A percentile compares a stretch with the other conserved stretches of the same genome.
Conservation (phyloP, 1,284 basidiomycete genomes). For the Erythrobasidium hasegawianum region DNA sequence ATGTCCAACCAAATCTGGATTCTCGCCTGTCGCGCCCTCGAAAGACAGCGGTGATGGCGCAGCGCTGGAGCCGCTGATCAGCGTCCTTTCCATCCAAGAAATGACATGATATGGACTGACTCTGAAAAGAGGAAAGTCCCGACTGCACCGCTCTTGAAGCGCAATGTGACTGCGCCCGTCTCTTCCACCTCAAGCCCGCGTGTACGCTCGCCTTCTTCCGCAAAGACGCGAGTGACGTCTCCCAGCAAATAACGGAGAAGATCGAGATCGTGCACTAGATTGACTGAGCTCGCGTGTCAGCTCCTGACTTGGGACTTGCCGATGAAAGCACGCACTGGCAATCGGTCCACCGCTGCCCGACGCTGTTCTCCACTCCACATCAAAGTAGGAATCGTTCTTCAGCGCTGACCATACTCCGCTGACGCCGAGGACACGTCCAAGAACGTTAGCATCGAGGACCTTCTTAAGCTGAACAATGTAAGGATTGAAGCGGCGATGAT, state of each 20-base stretch:
- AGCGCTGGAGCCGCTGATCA: slow-evolving; percentile 14
- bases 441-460: slow-evolving; percentile 31
- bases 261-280: slow-evolving; percentile 39
- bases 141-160: slow-evolving; percentile 37
- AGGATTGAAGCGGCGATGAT: slow-evolving; percentile 42
- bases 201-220: slow-evolving; percentile 34
- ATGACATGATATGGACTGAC: slow-evolving; percentile 10
- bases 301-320: background rate
- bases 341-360: slow-evolving; percentile 35
- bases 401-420: slow-evolving; percentile 38
- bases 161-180: slow-evolving; percentile 39
- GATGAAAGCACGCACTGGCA: slow-evolving; percentile 8
- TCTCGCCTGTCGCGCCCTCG: slow-evolving; percentile 42
- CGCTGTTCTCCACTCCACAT: slow-evolving; percentile 31
- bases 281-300: background rate
- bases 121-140: slow-evolving; percentile 43
- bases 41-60: slow-evolving; percentile 39
- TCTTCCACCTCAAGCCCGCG: slow-evolving; percentile 40
- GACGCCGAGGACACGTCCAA: slow-evolving; percentile 39
- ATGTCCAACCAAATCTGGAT: slow-evolving; percentile 36
- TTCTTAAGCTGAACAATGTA: slow-evolving; percentile 35
- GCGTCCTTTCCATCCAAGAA: background rate
- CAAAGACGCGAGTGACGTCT: slow-evolving; percentile 39
- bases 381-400: slow-evolving; percentile 38
- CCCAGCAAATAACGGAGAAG: slow-evolving; percentile 39